phyloP scores from a whole-genome alignment of 306 rosid genomes.

The Oemleria cerasiformis region DNA sequence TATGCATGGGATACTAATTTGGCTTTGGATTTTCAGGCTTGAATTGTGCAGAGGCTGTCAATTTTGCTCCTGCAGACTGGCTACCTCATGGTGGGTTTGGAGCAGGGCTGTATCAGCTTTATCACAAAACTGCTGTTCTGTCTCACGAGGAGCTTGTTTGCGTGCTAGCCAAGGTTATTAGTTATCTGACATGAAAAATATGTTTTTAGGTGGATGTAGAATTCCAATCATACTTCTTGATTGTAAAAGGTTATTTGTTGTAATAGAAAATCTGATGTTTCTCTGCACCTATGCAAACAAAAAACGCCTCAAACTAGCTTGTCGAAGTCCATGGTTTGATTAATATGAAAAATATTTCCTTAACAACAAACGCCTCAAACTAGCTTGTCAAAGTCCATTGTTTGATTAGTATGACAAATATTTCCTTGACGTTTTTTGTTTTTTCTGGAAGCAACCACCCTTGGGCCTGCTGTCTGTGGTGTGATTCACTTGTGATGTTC shows the following conservation, averaged over 20 bases:
- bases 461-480: neutral
- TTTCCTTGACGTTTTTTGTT: neutral
- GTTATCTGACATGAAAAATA: slow-evolving; percentile 14
- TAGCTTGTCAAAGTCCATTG: neutral
- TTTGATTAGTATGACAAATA: neutral
- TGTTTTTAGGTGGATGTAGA: neutral
- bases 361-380: neutral
- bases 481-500: neutral
- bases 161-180: slow-evolving; percentile 76
- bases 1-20: slow-evolving; percentile 7
- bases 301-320: neutral
- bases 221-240: neutral
- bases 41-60: slow-evolving; percentile 99
- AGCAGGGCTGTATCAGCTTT: slow-evolving; percentile 83
- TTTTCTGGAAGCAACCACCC: neutral
- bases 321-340: neutral
- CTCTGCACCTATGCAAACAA: neutral
- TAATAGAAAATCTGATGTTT: neutral
- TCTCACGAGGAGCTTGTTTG: slow-evolving; percentile 98
- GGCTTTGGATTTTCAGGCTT: slow-evolving; percentile 58
- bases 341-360: neutral
- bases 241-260: neutral
- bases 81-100: slow-evolving; percentile 93
- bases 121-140: slow-evolving; percentile 81
- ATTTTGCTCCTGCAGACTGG: slow-evolving; percentile 99